These are phyloP conservation scores for Gossypium anomalum DNA, from an alignment of 345 rosid species.

Conservation along the genomic window DNA sequence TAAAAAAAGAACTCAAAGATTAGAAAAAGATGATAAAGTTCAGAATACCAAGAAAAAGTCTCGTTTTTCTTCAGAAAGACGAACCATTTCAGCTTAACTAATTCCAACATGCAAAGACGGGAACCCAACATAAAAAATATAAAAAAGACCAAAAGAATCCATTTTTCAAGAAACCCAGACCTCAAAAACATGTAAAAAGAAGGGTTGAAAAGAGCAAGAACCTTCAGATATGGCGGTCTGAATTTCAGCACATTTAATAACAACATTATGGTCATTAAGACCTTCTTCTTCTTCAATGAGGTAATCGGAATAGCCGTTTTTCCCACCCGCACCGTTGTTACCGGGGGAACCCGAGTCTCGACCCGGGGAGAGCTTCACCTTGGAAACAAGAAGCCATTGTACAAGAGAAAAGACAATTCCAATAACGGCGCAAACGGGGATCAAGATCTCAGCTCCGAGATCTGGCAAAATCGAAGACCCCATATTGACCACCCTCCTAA, in stretches of 20 bases:
- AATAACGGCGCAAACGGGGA: constrained; percentile 72
- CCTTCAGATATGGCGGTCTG: constrained; percentile 87
- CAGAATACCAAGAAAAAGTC: neutral
- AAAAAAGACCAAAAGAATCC: neutral
- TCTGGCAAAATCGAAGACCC: constrained; percentile 56
- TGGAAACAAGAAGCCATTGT: constrained; percentile 76
- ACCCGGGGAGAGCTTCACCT: constrained; percentile 51
- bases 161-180: neutral
- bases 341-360: constrained; percentile 11
- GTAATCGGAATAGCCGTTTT: constrained; percentile 57
- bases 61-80: neutral
- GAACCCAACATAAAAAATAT: neutral
- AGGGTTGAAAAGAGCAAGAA: constrained; percentile 11
- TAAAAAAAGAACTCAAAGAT: neutral
- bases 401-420: constrained; percentile 71
- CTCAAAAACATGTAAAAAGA: neutral
- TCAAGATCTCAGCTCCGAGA: constrained; percentile 69
- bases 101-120: neutral
- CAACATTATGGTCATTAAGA: constrained; percentile 74
- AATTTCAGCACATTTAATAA: constrained; percentile 80
- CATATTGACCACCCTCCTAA: constrained; percentile 21
- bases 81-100: neutral
- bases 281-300: constrained; percentile 96
- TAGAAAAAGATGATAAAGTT: constrained; percentile 1
- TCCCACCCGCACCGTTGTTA: constrained; percentile 25